These are phyloP conservation scores for Pseudoturritis turrita DNA, from an alignment of 345 rosid species.

Conservation along the genomic window DNA sequence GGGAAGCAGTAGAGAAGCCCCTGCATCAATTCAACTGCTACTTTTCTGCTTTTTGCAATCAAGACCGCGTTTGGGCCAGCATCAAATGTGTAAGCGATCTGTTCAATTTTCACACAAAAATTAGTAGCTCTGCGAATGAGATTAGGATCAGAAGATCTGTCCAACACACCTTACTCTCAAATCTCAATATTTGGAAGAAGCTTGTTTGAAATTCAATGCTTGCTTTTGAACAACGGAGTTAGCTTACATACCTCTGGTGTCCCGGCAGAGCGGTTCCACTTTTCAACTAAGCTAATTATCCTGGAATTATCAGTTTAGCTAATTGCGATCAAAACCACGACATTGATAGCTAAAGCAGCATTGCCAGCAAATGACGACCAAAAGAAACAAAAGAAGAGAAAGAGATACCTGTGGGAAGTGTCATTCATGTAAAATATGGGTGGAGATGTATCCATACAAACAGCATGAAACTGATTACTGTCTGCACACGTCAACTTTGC, in stretches of 20 bases:
- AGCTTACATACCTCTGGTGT: constrained; percentile 63
- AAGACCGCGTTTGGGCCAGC: constrained; percentile 96
- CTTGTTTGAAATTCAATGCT: background rate
- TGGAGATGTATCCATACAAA: constrained; percentile 87
- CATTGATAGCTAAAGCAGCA: background rate
- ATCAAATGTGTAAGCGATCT: constrained; percentile 96
- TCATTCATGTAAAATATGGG: constrained; percentile 99
- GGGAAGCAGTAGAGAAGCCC: constrained; percentile 85
- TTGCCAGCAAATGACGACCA: background rate
- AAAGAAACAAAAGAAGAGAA: background rate
- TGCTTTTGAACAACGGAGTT: background rate
- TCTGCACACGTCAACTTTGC: constrained; percentile 77
- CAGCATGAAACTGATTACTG: constrained; percentile 97
- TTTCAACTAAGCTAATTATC: constrained; percentile 77
- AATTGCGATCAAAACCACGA: background rate
- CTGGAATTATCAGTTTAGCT: constrained; percentile 38
- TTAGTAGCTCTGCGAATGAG: background rate
- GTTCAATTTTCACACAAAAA: constrained; percentile 9
- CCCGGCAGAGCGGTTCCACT: constrained; percentile 73
- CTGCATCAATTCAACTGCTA: constrained; percentile 68
- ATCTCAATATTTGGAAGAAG: background rate
- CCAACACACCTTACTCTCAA: background rate
- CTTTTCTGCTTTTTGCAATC: constrained; percentile 56
- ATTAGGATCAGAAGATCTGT: background rate
- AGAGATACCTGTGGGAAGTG: constrained; percentile 82